Evolutionary conservation across 306 rosid species (phyloP).

Genomic region (Chamaecrista fasciculata): DNA sequence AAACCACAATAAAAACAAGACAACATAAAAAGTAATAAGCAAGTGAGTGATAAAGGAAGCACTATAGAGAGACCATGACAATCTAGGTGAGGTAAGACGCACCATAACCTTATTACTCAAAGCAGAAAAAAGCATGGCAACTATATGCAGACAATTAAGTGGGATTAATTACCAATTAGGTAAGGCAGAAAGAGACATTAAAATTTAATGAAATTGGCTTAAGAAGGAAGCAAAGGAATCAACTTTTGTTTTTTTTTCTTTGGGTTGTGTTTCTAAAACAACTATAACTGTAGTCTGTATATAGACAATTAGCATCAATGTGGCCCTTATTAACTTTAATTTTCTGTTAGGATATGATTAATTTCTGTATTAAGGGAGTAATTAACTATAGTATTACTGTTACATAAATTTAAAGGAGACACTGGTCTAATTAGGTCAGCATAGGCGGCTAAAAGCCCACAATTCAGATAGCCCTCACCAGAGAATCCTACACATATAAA

Average conservation of each 20-base stretch:
- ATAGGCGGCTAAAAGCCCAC: not conserved
- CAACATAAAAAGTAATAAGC: not conserved
- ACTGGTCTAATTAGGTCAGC: too few relatives aligned
- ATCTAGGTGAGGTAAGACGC: constrained; percentile 25
- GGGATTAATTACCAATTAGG: constrained; percentile 42
- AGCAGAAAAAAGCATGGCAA: constrained; percentile 18
- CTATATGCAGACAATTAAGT: constrained; percentile 2
- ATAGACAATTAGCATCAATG: too few relatives aligned
- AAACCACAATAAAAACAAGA: not conserved
- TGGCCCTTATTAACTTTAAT: too few relatives aligned
- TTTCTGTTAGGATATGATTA: too few relatives aligned
- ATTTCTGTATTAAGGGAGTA: too few relatives aligned
- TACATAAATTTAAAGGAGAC: too few relatives aligned
- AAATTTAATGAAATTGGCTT: constrained; percentile 61
- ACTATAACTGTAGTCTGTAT: too few relatives aligned
- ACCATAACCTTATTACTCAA: constrained; percentile 25
- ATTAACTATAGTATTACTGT: too few relatives aligned
- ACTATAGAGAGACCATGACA: constrained; percentile 7
- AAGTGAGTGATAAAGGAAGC: not conserved
- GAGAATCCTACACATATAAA: constrained; percentile 27
- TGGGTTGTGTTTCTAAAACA: too few relatives aligned
- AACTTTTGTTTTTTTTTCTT: constrained; percentile 25
- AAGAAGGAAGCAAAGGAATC: constrained; percentile 79
- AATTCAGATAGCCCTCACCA: not conserved
- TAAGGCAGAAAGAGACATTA: constrained; percentile 36